Base-by-base conservation (phyloP, 2,329 filamentous ascomycete species). In the Verticillium klebahnii region DNA sequence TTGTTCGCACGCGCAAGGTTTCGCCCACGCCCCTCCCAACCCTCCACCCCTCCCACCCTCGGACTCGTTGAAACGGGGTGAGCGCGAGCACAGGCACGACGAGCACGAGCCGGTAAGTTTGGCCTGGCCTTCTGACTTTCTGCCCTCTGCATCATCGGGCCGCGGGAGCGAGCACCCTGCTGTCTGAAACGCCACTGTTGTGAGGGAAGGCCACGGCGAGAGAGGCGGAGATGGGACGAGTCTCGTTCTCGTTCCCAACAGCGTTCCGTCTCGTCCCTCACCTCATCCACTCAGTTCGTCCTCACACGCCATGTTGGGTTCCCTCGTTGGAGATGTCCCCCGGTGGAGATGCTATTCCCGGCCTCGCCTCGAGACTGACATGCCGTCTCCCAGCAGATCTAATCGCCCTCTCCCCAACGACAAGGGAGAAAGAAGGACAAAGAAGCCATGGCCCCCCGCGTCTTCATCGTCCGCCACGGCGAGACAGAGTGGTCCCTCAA, bases 401-500 rank as follows among this genome's bases (percentile, higher is more conserved):
- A 29, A 29, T 6, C 29, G 5, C 5, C 29, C 5, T 23, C 29
- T 1, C 25, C 25, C 25, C 3, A 25, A 5, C 25, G 25, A 25
- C 25, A 25, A 25, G 25, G 25, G 25, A 25, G 25, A 25, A 23
- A 23, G 23, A 25, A 25, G 3, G 25, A 25, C 25, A 25, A 1
- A 29, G 29, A 29, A 29, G 29, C 29, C 29, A 58, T 59, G 54
- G 86, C 88, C 2, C 91, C 91, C 2, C 85, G 91, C 60, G 88
- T 91, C 72, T 94, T 94, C 79, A 86, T 95, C 68, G 79, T 93
- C 73, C 91, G 93, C 69, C 93, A 97, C 72, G 94, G 93, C 77
- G 92, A 97, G 79, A 98, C 93, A 4, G 92, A 96, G 80, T 98
- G 93, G 93, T 96, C 91, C 5, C 86, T 96, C 57, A 89, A 89